Evolutionary conservation across 768 basidiomycete species (phyloP), one percentile per base, ranked within the genome.

Genomic region (Lentinula guzmanii): DNA sequence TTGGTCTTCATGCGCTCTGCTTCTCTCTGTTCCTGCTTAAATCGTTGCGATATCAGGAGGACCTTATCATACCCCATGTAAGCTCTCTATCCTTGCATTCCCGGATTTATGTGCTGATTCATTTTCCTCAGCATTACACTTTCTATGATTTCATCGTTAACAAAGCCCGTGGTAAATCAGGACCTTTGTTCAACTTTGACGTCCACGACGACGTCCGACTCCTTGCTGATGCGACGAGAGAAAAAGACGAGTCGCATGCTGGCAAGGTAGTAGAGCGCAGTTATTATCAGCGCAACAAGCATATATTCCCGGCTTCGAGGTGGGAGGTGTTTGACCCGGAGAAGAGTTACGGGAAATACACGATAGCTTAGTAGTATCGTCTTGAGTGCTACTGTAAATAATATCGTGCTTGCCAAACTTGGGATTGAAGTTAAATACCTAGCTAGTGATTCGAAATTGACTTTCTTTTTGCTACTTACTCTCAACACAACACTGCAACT

Each of bases 81-180:
- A 50, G 89, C 31, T 62, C 11, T 39, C 2, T 5, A n/a, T 28
- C 15, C 15, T 16, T 21, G 28, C 42, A 35, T 45, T 45, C 13
- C 16, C 2, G 45, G 21, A n/a, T 45, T 11, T 39, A 8, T 39
- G 1, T 39, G 28, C 41, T 39, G 8, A 43, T 24, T 3, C 3
- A 2, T 42, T 0, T 37, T 15, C 18, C 35, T 4, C 67, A 98
- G 93, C 96, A 98, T 71, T 86, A 98, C 74, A 97, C 95, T 1
- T 99, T 99, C 72, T 98, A 98, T 72, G 92, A 95, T 74, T 98
- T 99, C 66, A 97, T 99, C 65, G 80, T 98, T 67, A 98, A 98
- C 81, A 98, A 97, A 75, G 95, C 95, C 7, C 87, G 97, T 24
- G 97, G 97, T 31, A 99, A 99, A 74, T 97, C 95, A 0, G 97